A percentile compares a stretch with the other conserved stretches of the same genome.
phyloP scores from a whole-genome alignment of 805 yeast genomes.

The Danielia reshetovae region DNA sequence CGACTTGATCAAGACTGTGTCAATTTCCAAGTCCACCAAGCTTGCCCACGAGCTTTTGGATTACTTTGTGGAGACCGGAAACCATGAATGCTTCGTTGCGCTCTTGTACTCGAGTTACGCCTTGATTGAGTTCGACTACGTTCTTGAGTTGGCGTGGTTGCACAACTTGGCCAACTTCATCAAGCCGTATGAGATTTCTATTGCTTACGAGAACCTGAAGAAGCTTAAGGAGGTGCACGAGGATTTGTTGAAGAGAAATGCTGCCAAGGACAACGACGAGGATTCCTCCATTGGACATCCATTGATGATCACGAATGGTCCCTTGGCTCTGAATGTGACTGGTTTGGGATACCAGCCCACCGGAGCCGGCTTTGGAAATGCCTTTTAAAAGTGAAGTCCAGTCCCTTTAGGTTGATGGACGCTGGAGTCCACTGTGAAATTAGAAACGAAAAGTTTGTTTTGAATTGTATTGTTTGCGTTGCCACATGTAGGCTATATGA shows the following conservation, averaged over 20 bases:
- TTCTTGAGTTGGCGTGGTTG: conserved; percentile 88
- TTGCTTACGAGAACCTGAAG: conserved; percentile 74
- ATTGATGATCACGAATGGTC: conserved; percentile 79
- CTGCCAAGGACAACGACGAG: conserved; percentile 47
- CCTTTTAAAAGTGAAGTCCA: conserved; percentile 19
- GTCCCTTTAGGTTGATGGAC: not conserved
- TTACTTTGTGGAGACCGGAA: conserved; percentile 95
- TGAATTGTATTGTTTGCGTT: not conserved
- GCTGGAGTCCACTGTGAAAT: not conserved
- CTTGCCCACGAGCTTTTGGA: conserved; percentile 84
- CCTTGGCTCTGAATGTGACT: conserved; percentile 35
- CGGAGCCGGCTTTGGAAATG: conserved; percentile 68
- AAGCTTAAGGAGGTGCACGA: conserved; percentile 59
- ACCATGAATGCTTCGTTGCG: conserved; percentile 92
- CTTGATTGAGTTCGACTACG: conserved; percentile 74
- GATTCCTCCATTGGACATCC: conserved; percentile 59
- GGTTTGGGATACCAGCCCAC: conserved; percentile 66
- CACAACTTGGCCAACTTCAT: conserved; percentile 77
- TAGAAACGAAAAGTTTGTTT: not conserved
- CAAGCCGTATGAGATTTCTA: conserved; percentile 87
- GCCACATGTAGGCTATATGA: conserved; percentile 1
- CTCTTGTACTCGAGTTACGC: conserved; percentile 83
- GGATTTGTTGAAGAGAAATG: conserved; percentile 69
- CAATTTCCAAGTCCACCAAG: conserved; percentile 70
- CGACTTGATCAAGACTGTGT: conserved; percentile 90